Conservation (phyloP, 2,329 filamentous ascomycete genomes). For the Zymoseptoria passerinii region DNA sequence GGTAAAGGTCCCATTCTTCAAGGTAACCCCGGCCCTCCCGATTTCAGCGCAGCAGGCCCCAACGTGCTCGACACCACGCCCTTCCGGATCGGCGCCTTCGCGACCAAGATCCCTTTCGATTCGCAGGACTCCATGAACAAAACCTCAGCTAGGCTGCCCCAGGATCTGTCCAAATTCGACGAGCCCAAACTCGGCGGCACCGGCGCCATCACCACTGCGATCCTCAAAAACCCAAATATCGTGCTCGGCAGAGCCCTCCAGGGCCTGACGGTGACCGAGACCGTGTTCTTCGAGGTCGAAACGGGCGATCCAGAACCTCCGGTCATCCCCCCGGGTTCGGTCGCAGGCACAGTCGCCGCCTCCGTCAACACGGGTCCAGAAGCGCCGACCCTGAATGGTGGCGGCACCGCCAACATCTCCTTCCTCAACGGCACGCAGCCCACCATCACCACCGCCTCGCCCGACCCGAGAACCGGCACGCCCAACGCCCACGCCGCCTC, state of each 20-base stretch:
- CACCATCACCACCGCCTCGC: background rate
- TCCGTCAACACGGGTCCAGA: too few species aligned
- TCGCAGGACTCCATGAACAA: slow-evolving; percentile 3
- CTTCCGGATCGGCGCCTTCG: slow-evolving; percentile 7
- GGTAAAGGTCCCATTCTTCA: too few species aligned
- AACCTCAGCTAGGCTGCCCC: slow-evolving; percentile 24
- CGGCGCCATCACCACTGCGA: slow-evolving; percentile 29
- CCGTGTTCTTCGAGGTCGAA: slow-evolving; percentile 27
- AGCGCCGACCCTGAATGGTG: slow-evolving; percentile 17
- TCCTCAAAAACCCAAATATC: slow-evolving; percentile 13
- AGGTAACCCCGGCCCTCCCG: slow-evolving; percentile 4
- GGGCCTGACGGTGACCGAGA: slow-evolving; percentile 27
- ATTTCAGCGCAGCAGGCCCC: slow-evolving; percentile 18
- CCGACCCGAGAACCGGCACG: slow-evolving; percentile 4
- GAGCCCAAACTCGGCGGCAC: slow-evolving; percentile 2
- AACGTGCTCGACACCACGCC: slow-evolving; percentile 24
- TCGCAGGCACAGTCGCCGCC: too few species aligned
- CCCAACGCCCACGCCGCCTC: slow-evolving; percentile 23
- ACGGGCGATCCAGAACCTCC: slow-evolving; percentile 14
- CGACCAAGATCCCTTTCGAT: slow-evolving; percentile 5
- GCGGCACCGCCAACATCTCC: slow-evolving; percentile 29
- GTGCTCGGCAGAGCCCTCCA: slow-evolving; percentile 20
- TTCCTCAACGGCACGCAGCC: slow-evolving; percentile 19
- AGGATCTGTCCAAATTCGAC: slow-evolving; percentile 26
- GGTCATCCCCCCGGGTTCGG: too few species aligned